Evolutionary conservation across 108 stramenopile species (phyloP), one percentile per base, ranked within the genome.

Genomic region (Epithemia pelagica): DNA sequence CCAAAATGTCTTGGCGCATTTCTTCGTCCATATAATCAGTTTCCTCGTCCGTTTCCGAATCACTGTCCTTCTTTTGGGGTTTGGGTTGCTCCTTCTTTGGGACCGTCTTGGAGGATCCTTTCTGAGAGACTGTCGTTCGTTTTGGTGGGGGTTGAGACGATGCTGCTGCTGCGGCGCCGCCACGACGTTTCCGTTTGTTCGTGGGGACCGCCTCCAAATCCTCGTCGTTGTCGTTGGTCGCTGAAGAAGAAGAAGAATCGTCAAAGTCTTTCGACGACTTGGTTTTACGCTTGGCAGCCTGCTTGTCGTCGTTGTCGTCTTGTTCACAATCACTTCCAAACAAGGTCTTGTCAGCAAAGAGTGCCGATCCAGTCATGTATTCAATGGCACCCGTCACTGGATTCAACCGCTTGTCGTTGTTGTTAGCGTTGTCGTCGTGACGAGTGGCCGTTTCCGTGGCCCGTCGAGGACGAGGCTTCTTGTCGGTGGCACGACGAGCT

Each of bases 331-430:
- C 37, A 46, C 37, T 46, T 10, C 37, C 37, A 46, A 46, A 46
- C 37, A 46, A 15, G 37, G 37, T 46, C 37, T 46, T 46, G 37
- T 46, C 37, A 15, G 37, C 37, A 46, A 46, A 46, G 37, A 46
- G 37, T 46, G 37, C 37, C 37, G 37, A 46, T 21, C 21, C 56
- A n/a, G 5, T 21, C 56, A 46, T 26, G 30, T 32, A 55, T 55
- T 66, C 65, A 7, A 66, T 63, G 32, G 65, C 65, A 29, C 65
- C 65, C 19, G 65, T 56, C 3, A 54, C 65, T 66, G 51, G 55
- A 55, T 56, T 56, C 26, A 23, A 53, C 2, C 15, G 27, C 59
- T 60, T 60, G 25, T 60, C 10, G 59, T 15, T 46, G 15, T 46
- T 10, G 15, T 46, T 46, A 15, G 37, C 37, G 15, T 5, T 46